Evolutionary conservation across 2,329 filamentous ascomycete genomes (phyloP).

Genomic region (Phialocephala subalpina): DNA sequence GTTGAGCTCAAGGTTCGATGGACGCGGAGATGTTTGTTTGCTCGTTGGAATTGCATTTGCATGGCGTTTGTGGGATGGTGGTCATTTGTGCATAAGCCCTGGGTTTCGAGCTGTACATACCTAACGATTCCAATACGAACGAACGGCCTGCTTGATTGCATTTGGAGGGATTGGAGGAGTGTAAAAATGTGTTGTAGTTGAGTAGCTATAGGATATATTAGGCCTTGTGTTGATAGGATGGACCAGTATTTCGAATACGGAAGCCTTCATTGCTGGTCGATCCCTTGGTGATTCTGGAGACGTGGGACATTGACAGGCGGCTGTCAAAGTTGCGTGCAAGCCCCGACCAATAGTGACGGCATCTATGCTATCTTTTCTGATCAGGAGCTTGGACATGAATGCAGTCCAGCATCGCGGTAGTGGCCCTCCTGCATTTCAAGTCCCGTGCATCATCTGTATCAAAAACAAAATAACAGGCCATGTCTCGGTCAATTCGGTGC

Average conservation of each 20-base stretch:
- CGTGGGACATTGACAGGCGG: not conserved
- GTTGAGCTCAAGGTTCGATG: not conserved
- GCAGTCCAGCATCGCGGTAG: not conserved
- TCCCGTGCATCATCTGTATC: not conserved
- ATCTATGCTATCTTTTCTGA: not conserved
- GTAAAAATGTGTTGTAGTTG: not conserved
- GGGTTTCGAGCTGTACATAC: not conserved
- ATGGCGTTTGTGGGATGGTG: not conserved
- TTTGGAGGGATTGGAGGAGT: not conserved
- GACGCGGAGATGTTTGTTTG: too few relatives aligned
- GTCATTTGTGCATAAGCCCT: slow-evolving; percentile 1
- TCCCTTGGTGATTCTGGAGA: not conserved
- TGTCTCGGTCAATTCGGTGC: not conserved
- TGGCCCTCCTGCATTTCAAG: not conserved
- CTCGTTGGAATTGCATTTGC: not conserved
- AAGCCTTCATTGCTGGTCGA: not conserved
- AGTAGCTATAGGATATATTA: not conserved
- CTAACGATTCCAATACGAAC: slow-evolving; percentile 5
- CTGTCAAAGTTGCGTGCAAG: not conserved
- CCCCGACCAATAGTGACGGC: not conserved
- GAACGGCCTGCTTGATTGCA: not conserved
- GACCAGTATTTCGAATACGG: not conserved
- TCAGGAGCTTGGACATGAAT: not conserved
- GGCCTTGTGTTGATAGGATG: not conserved
- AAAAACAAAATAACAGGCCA: not conserved